These are phyloP conservation scores for Lecanicillium sp. DNA, from an alignment of 2,329 filamentous ascomycete genomes.

Conservation along the genomic window DNA sequence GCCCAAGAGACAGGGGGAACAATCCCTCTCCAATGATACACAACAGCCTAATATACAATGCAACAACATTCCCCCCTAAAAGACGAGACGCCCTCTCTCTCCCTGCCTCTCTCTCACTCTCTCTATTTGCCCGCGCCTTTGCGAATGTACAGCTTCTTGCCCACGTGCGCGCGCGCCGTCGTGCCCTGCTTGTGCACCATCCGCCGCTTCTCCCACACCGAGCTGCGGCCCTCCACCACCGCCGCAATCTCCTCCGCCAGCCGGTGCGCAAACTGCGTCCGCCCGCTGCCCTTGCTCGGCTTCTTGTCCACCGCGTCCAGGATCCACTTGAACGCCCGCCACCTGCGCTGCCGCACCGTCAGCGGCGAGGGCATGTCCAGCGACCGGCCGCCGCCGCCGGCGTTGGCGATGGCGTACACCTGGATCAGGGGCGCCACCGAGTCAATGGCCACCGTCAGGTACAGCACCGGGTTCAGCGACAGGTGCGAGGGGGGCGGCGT, in stretches of 20 bases:
- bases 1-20: not conserved
- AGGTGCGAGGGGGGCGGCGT: conserved; percentile 72
- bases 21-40: not conserved
- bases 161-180: conserved; percentile 67
- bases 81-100: too few relatives aligned
- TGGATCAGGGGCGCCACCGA: conserved; percentile 84
- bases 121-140: conserved; percentile 27
- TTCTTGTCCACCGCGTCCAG: conserved; percentile 76
- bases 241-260: conserved; percentile 82
- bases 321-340: conserved; percentile 83
- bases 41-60: conserved; percentile 4
- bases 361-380: conserved; percentile 80
- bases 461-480: conserved; percentile 81
- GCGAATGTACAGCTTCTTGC: conserved; percentile 30
- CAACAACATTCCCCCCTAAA: not conserved
- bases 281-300: conserved; percentile 64
- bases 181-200: conserved; percentile 77
- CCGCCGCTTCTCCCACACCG: conserved; percentile 76
- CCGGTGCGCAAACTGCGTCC: conserved; percentile 65
- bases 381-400: conserved; percentile 78
- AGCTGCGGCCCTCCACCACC: conserved; percentile 79
- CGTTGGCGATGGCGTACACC: conserved; percentile 67
- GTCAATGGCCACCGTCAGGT: conserved; percentile 86
- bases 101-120: not conserved
- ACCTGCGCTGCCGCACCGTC: conserved; percentile 64